Base-by-base conservation (phyloP, 208 protist species). In the Blechomonas ayalai region DNA sequence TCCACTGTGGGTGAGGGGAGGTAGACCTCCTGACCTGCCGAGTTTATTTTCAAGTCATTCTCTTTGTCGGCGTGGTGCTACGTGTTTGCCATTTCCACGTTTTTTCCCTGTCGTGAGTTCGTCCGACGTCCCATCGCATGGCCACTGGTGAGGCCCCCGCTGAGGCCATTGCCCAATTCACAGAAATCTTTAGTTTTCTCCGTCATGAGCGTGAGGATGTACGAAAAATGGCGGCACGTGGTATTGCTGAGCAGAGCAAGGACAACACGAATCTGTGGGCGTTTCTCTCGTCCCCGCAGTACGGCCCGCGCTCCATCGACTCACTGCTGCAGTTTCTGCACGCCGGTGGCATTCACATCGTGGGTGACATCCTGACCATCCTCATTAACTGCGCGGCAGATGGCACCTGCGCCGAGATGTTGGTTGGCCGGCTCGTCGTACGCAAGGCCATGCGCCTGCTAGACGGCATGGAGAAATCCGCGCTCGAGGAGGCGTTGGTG, bases 371-470 rank as follows among this genome's bases (percentile, higher is more conserved):
- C 7, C 48, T 92, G 19, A 87, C 83, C 0, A 70, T 85, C 27
- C 67, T 92, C 25, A 76, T 89, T 28, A 92, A 92, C 79, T 78
- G 60, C 66, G 66, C 76, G 2, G 83, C 66, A 0, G 79, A 92
- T n/a, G 64, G 59, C 41, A 52, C 40, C 23, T 86, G 76, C 42
- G 62, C 73, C 9, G 83, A 89, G 73, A 61, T 73, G 63, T 52
- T 92, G 33, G 73, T 92, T 22, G 33, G 65, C 24, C 57, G 52
- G 15, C 70, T 73, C 26, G 47, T 87, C 43, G 73, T 92, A 22
- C 73, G 67, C 35, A 77, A 77, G 54, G 55, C 75, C 28, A 87
- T 92, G 79, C 83, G 78, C 1, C 55, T 89, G 46, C 66, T 92
- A 9, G 78, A 88, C 51, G 68, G 61, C 18, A 52, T 91, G 27